Conservation (phyloP, 148 eudicot genomes). For the Cornus kousa region DNA sequence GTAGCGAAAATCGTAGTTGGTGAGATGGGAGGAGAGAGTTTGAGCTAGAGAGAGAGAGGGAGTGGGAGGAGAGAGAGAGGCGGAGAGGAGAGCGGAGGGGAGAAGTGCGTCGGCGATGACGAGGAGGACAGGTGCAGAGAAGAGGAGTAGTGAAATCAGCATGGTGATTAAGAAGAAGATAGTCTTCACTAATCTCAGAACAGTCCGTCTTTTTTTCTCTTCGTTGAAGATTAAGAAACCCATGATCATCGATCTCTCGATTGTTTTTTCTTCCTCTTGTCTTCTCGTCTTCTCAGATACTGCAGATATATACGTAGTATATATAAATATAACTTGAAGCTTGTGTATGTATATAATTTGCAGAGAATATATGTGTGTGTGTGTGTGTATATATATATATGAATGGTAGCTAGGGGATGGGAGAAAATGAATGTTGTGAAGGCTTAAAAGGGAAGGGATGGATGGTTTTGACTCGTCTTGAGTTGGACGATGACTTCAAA, state of each 20-base stretch:
- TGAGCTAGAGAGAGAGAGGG: slow-evolving; percentile 14
- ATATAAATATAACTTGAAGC: background rate
- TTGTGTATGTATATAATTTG: background rate
- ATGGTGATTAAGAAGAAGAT: slow-evolving; percentile 55
- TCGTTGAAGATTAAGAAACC: slow-evolving; percentile 43
- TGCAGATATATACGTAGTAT: background rate
- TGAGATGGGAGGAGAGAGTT: slow-evolving; percentile 26
- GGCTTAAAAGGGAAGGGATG: slow-evolving; percentile 2
- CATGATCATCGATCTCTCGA: slow-evolving; percentile 13
- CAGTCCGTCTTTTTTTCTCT: slow-evolving; percentile 27
- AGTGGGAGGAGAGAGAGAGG: slow-evolving; percentile 41
- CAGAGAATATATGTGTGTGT: slow-evolving; percentile 12
- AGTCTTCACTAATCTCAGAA: slow-evolving; percentile 43
- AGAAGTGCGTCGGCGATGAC: slow-evolving; percentile 47
- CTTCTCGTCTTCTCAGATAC: background rate
- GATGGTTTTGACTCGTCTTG: slow-evolving; percentile 19
- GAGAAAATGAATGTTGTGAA: too few relatives aligned
- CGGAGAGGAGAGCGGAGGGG: slow-evolving; percentile 48
- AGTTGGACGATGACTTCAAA: background rate
- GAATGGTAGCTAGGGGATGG: background rate
- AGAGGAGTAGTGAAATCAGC: slow-evolving; percentile 48
- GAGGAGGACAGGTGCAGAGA: slow-evolving; percentile 54
- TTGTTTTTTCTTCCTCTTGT: too few relatives aligned
- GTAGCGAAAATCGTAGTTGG: slow-evolving; percentile 48
- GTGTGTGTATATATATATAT: background rate